Evolutionary conservation across 495 filamentous ascomycete genomes (phyloP).

Genomic region (Hypoxylon intermedium): DNA sequence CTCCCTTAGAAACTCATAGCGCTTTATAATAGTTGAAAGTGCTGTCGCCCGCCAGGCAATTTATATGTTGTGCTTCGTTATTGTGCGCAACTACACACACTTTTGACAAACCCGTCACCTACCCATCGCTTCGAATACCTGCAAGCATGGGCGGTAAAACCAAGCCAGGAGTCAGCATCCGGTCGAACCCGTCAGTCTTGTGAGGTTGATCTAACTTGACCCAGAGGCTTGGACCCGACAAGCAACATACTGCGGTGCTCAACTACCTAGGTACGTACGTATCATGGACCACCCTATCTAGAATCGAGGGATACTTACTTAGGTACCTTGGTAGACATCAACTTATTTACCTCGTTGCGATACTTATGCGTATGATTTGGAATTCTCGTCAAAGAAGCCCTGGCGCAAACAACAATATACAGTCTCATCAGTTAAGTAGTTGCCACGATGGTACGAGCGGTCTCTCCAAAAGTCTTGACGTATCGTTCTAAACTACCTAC

Average conservation of each 20-base stretch:
- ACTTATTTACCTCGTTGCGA: not conserved
- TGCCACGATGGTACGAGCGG: constrained; percentile 3
- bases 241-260: not conserved
- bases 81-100: not conserved
- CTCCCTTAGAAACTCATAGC: constrained; percentile 5
- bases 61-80: not conserved
- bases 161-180: too few species aligned
- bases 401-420: not conserved
- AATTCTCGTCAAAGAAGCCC: not conserved
- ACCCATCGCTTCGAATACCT: not conserved
- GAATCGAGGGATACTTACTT: not conserved
- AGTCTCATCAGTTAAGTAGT: not conserved
- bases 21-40: constrained; percentile 7
- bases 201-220: not conserved
- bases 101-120: not conserved
- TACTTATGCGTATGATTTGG: not conserved
- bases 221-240: not conserved
- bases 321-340: not conserved
- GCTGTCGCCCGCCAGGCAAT: not conserved
- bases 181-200: not conserved
- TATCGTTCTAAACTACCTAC: not conserved
- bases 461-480: not conserved
- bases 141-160: not conserved
- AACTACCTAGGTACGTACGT: not conserved
- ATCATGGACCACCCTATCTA: too few species aligned